phyloP scores from a whole-genome alignment of 495 filamentous ascomycete genomes.

The Neurospora sp. region DNA sequence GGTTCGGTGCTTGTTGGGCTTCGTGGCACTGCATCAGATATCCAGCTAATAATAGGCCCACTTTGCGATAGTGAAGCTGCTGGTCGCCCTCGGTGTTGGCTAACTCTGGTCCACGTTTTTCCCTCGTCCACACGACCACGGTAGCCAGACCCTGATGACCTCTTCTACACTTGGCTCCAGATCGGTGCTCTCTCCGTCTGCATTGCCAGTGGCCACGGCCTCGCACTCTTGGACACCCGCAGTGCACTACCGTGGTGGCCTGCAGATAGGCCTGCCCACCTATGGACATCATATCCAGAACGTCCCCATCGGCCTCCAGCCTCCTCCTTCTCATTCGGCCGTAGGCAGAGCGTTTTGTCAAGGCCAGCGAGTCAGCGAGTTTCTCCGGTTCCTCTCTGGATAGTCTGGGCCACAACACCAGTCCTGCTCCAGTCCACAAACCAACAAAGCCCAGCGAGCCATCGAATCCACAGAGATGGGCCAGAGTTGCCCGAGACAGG shows the following conservation, averaged over 20 bases:
- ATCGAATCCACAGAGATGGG: background rate
- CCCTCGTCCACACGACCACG: constrained; percentile 4
- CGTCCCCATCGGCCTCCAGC: constrained; percentile 5
- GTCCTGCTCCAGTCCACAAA: constrained; percentile 8
- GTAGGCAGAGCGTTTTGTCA: background rate
- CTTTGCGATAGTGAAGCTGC: constrained; percentile 10
- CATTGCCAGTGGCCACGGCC: constrained; percentile 1
- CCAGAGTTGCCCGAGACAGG: constrained; percentile 3
- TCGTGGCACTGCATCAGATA: constrained; percentile 26
- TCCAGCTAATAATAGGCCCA: constrained; percentile 21
- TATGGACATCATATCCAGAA: background rate
- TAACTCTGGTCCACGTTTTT: constrained; percentile 20
- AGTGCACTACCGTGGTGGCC: background rate
- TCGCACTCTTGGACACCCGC: background rate
- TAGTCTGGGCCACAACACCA: background rate
- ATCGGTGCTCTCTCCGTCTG: constrained; percentile 16
- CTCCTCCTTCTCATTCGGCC: constrained; percentile 9
- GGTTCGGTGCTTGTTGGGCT: constrained; percentile 8
- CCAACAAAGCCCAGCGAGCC: constrained; percentile 4
- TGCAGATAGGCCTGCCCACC: background rate
- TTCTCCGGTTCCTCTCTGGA: background rate
- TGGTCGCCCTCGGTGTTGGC: constrained; percentile 11
- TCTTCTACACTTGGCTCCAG: constrained; percentile 14
- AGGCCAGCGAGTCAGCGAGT: background rate
- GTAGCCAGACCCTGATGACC: background rate